phyloP scores from a whole-genome alignment of 1,284 basidiomycete genomes.

The Microstroma glucosiphilum region DNA sequence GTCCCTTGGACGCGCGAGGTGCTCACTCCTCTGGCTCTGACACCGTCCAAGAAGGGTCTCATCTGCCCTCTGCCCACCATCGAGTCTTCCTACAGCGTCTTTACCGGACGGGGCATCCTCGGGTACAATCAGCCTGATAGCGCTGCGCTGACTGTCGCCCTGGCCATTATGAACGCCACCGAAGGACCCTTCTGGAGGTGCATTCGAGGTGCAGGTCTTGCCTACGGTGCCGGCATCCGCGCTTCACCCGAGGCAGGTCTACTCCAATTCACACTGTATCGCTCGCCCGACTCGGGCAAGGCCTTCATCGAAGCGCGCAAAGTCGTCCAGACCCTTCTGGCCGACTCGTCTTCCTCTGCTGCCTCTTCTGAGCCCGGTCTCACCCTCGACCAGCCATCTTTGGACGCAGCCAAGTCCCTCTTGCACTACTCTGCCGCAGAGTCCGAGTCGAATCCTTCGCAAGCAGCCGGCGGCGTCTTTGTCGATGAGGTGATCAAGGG shows the following conservation, averaged over 20 bases:
- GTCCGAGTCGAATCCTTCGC: conserved; percentile 71
- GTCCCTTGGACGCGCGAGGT: conserved; percentile 67
- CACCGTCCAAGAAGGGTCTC: conserved; percentile 70
- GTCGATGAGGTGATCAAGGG: conserved; percentile 32
- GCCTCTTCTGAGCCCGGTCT: conserved; percentile 14
- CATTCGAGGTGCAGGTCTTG: conserved; percentile 53
- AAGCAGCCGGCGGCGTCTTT: conserved; percentile 61
- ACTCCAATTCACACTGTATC: conserved; percentile 66
- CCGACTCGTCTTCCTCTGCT: background rate
- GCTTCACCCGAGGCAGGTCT: conserved; percentile 76
- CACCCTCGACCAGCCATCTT: conserved; percentile 7
- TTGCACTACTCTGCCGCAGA: conserved; percentile 78
- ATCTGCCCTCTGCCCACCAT: conserved; percentile 86
- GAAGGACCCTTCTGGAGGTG: conserved; percentile 83
- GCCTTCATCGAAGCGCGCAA: conserved; percentile 72
- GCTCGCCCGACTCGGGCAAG: conserved; percentile 77
- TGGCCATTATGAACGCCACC: conserved; percentile 82
- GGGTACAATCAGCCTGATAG: conserved; percentile 65
- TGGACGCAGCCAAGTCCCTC: conserved; percentile 66
- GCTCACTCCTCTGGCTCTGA: conserved; percentile 67
- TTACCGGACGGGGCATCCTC: conserved; percentile 64
- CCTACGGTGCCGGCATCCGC: conserved; percentile 80
- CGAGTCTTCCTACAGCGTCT: conserved; percentile 81
- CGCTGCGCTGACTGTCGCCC: conserved; percentile 74
- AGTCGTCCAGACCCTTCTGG: conserved; percentile 48